phyloP scores from a whole-genome alignment of 495 filamentous ascomycete genomes.

The Bacidia rubella region DNA sequence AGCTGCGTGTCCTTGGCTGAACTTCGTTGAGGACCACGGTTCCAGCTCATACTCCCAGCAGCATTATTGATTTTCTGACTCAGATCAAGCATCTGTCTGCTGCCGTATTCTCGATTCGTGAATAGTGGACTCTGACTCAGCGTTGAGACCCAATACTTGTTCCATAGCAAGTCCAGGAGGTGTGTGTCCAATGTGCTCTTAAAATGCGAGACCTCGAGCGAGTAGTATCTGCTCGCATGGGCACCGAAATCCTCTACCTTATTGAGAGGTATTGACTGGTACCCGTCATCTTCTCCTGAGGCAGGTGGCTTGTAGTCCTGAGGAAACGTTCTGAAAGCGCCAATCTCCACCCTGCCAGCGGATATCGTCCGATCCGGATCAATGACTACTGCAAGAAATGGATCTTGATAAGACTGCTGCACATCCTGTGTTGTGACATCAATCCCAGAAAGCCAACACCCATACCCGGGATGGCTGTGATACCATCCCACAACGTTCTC shows the following conservation, averaged over 20 bases:
- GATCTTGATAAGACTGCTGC: slow-evolving; percentile 73
- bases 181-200: slow-evolving; percentile 80
- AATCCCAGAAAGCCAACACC: slow-evolving; percentile 95
- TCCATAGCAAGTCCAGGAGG: slow-evolving; percentile 84
- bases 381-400: slow-evolving; percentile 92
- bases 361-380: slow-evolving; percentile 95
- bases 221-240: slow-evolving; percentile 78
- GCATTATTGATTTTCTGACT: slow-evolving; percentile 62
- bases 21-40: slow-evolving; percentile 19
- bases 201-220: slow-evolving; percentile 81
- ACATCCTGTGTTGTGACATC: slow-evolving; percentile 78
- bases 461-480: slow-evolving; percentile 94
- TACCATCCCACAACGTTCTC: slow-evolving; percentile 99
- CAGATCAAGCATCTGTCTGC: slow-evolving; percentile 83
- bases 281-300: slow-evolving; percentile 35
- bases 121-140: slow-evolving; percentile 90
- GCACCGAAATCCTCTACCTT: slow-evolving; percentile 97
- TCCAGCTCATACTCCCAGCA: slow-evolving; percentile 30
- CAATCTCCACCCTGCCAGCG: slow-evolving; percentile 91
- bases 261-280: slow-evolving; percentile 68
- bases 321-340: slow-evolving; percentile 87
- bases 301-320: slow-evolving; percentile 51
- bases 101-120: slow-evolving; percentile 84
- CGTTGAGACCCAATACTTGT: slow-evolving; percentile 98
- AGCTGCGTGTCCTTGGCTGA: slow-evolving; percentile 45